Base-by-base conservation (phyloP, 345 rosid species). In the Excoecaria cochinchinensis region DNA sequence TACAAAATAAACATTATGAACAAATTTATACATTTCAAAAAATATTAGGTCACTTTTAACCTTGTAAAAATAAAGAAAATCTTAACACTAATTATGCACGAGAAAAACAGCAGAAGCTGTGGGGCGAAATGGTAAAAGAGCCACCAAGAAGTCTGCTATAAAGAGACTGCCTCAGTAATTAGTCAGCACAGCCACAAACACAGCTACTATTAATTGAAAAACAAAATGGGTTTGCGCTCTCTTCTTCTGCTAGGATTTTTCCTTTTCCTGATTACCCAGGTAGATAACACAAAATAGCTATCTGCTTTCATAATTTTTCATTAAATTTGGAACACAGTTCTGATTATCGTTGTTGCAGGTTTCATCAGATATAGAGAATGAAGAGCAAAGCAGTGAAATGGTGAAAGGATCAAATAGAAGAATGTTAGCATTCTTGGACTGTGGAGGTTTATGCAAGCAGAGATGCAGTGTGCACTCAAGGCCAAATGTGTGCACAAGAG, bases 401-500 rank as follows among this genome's bases (percentile, higher is more conserved):
- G 84, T 77, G 72, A 86, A 80, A 79, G 91, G 85, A 71, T 72
- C 80, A 44, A 84, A 67, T 46, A 81, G 85, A 76, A 81, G 83
- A 82, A 85, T 86, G 44, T 71, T 86, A 64, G 74, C 84, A 13
- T 69, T 70, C 53, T 36, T 86, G 67, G 88, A 86, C 48, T 86
- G 89, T 65, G 83, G 73, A 47, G 80, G 74, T 53, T 10, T 85
- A 39, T 88, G 91, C 83, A 75, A 82, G 74, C 74, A 6, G 44
- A 82, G 91, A 74, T 88, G 88, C 68, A 85, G 88, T 58, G 44
- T 74, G 77, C 89, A 88, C 70, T 86, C 91, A 0, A 85, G 91
- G 85, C 87, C 83, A 57, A 86, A 88, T 31, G 68, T 86, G 66
- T 88, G 91, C 86, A 40, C 52, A 15, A 82, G 91, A 62, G 89